phyloP scores from a whole-genome alignment of 768 basidiomycete species.

The Suillus plorans region DNA sequence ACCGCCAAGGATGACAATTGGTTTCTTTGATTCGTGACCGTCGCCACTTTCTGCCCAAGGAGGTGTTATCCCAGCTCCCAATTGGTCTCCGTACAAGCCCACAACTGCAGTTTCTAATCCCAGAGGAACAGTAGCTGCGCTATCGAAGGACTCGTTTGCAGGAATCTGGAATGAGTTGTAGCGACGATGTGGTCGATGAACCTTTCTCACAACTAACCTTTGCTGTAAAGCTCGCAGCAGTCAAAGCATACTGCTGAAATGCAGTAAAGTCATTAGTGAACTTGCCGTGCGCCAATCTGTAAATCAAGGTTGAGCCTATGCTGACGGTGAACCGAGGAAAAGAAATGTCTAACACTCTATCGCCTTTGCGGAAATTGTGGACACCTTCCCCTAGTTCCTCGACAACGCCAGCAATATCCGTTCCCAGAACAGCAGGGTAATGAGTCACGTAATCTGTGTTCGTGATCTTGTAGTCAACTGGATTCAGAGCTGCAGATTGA shows the following conservation, averaged over 20 bases:
- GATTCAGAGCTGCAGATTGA: constrained; percentile 43
- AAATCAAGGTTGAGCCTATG: constrained; percentile 20
- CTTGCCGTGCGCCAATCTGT: constrained; percentile 32
- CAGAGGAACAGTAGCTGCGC: constrained; percentile 47
- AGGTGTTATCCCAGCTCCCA: constrained; percentile 39
- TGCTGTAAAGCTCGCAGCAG: constrained; percentile 31
- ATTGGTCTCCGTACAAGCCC: constrained; percentile 43
- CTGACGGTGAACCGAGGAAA: constrained; percentile 1
- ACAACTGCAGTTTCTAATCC: constrained; percentile 44
- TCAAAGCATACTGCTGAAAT: constrained; percentile 43
- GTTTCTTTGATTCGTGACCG: constrained; percentile 40
- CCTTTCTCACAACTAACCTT: constrained; percentile 29
- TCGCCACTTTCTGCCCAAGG: constrained; percentile 33
- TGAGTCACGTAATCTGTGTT: constrained; percentile 29
- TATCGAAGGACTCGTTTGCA: constrained; percentile 40
- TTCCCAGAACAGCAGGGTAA: constrained; percentile 37
- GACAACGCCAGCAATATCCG: constrained; percentile 40
- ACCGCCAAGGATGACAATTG: constrained; percentile 51
- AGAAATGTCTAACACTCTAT: constrained; percentile 35
- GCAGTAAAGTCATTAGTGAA: constrained; percentile 24
- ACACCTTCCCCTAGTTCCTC: constrained; percentile 40
- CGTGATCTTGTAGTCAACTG: constrained; percentile 43
- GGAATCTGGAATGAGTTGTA: constrained; percentile 37
- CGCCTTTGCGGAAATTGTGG: constrained; percentile 33
- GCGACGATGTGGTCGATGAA: background rate